These are phyloP conservation scores for Leptographium wingfieldii DNA, from an alignment of 2,329 filamentous ascomycete species.

Conservation along the genomic window DNA sequence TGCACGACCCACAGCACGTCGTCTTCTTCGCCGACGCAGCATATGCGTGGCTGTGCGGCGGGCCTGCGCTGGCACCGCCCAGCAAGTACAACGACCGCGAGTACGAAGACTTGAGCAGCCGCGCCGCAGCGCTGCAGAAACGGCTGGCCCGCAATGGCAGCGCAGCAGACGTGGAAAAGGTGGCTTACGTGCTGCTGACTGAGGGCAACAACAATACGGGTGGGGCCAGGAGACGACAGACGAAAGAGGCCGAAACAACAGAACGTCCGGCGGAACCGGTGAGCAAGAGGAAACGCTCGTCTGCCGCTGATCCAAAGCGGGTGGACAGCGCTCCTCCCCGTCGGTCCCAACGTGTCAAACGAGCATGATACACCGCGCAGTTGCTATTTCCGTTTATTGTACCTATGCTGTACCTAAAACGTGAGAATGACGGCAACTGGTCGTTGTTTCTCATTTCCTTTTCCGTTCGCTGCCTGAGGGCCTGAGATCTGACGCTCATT, in stretches of 20 bases:
- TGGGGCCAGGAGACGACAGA: neutral
- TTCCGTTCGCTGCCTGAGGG: too few relatives aligned
- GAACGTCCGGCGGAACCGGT: too few relatives aligned
- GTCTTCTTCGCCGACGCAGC: slow-evolving; percentile 75
- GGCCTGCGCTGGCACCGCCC: slow-evolving; percentile 28
- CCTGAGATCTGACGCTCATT: too few relatives aligned
- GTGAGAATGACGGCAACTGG: too few relatives aligned
- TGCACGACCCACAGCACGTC: slow-evolving; percentile 43
- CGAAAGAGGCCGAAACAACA: neutral
- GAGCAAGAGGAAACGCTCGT: neutral
- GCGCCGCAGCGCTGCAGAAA: slow-evolving; percentile 28
- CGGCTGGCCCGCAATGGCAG: slow-evolving; percentile 29
- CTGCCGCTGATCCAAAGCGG: neutral
- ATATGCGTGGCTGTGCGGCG: slow-evolving; percentile 56
- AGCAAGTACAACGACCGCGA: slow-evolving; percentile 62
- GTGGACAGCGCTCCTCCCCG: neutral
- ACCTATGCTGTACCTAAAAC: neutral
- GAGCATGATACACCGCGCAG: neutral
- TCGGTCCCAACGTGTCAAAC: neutral
- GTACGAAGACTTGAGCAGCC: slow-evolving; percentile 43
- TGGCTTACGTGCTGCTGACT: slow-evolving; percentile 56
- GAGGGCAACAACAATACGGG: neutral
- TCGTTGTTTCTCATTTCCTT: too few relatives aligned
- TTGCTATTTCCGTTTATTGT: neutral
- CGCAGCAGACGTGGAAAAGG: slow-evolving; percentile 55